These are phyloP conservation scores for Pseudocercospora cruenta DNA, from an alignment of 2,329 filamentous ascomycete species.

Conservation along the genomic window DNA sequence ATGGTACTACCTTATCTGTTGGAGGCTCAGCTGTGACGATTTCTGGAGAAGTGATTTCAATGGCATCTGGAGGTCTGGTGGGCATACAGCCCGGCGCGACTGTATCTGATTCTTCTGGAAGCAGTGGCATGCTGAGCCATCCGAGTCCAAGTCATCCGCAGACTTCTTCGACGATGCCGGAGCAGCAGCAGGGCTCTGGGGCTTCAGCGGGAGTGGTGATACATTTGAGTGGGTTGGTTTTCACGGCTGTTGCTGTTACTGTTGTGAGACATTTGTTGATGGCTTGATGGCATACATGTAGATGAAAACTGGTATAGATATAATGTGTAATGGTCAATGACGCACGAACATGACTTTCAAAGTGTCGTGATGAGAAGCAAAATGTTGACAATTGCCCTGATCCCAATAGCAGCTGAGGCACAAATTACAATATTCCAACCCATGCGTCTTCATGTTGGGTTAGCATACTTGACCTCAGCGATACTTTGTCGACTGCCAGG, in stretches of 20 bases:
- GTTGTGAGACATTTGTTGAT: not conserved
- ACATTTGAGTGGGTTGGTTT: not conserved
- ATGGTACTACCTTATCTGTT: not conserved
- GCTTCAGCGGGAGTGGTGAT: not conserved
- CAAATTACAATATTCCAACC: too few species aligned
- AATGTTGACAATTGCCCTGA: too few species aligned
- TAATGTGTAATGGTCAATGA: too few species aligned
- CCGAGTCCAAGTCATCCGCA: not conserved
- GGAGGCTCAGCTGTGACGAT: slow-evolving; percentile 8
- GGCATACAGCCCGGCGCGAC: not conserved
- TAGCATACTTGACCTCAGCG: too few species aligned
- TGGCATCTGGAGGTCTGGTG: not conserved
- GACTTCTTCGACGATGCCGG: not conserved
- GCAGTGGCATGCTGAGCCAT: not conserved
- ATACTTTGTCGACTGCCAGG: too few species aligned
- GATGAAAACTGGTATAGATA: too few species aligned
- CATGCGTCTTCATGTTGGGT: too few species aligned
- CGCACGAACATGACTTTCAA: too few species aligned
- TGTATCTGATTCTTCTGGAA: not conserved
- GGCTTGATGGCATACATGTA: not conserved
- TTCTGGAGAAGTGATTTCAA: not conserved
- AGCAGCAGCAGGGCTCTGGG: not conserved
- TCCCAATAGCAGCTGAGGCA: too few species aligned
- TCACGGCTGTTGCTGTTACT: not conserved
- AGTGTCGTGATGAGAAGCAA: too few species aligned